Percentiles rank a stretch among this genome's conserved stretches.
These are phyloP conservation scores for Batrachochytrium dendrobatidis DNA, from an alignment of 371 early-diverging fungal genomes.

Conservation along the genomic window DNA sequence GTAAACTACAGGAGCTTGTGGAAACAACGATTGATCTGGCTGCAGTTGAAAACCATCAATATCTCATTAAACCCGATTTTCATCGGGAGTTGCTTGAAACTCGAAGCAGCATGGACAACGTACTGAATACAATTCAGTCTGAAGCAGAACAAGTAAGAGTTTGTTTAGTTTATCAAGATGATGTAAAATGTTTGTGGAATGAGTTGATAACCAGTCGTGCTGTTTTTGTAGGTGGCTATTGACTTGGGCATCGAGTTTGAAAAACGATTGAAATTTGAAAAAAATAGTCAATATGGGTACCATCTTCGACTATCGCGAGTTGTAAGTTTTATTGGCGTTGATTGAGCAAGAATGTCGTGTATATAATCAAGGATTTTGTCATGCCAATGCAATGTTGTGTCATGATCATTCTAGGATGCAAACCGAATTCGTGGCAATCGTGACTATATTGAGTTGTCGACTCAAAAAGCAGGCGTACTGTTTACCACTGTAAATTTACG, in stretches of 20 bases:
- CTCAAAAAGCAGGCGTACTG: slow-evolving; percentile 82
- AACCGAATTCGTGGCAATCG: slow-evolving; percentile 52
- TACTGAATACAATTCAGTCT: slow-evolving; percentile 47
- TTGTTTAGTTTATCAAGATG: no score
- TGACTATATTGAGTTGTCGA: slow-evolving; percentile 74
- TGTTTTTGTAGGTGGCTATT: slow-evolving; percentile 38
- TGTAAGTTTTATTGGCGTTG: slow-evolving; percentile 42
- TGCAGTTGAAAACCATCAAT: slow-evolving; percentile 81
- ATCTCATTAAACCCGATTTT: slow-evolving; percentile 77
- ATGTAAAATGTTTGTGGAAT: no score
- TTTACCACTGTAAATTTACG: slow-evolving; percentile 74
- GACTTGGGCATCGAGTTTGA: slow-evolving; percentile 69
- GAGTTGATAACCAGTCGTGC: not conserved
- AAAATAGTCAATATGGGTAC: slow-evolving; percentile 70
- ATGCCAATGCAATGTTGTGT: no score
- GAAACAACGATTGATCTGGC: slow-evolving; percentile 87
- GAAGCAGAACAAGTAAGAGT: slow-evolving; percentile 51
- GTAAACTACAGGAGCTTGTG: slow-evolving; percentile 64
- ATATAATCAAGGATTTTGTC: no score
- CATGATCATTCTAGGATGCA: no score
- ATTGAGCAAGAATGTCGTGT: no score
- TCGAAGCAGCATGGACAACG: slow-evolving; percentile 50
- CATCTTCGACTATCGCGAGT: slow-evolving; percentile 77
- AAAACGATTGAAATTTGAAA: slow-evolving; percentile 87
- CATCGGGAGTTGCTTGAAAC: slow-evolving; percentile 69